These are phyloP conservation scores for Dictyostelium firmibasis DNA, from an alignment of 78 protist genomes.

Conservation along the genomic window DNA sequence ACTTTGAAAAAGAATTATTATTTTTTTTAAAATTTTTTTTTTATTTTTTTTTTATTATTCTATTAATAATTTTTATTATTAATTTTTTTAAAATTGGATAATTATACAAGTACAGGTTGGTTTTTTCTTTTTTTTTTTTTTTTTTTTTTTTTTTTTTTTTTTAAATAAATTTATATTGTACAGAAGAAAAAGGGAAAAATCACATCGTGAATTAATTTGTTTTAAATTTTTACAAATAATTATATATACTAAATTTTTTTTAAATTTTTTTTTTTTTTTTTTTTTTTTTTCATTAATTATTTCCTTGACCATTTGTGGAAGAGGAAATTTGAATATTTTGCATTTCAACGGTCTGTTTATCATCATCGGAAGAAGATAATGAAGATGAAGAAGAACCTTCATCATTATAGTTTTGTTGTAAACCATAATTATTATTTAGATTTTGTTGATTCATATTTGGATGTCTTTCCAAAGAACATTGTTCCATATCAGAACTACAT, in stretches of 20 bases:
- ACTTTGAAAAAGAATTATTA: too few species aligned
- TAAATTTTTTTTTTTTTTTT: background rate
- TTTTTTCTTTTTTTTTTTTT: too few species aligned
- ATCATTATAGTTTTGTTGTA: background rate
- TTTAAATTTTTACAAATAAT: too few species aligned
- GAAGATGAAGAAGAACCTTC: background rate
- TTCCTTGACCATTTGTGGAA: background rate
- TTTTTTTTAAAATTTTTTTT: too few species aligned
- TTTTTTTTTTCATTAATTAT: background rate
- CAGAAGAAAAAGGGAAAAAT: background rate
- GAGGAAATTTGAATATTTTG: constrained; percentile 1
- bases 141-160: too few species aligned
- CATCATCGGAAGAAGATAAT: background rate
- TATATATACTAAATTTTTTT: background rate
- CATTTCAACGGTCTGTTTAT: background rate
- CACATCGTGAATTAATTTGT: background rate
- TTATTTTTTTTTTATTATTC: too few species aligned
- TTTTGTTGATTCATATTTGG: background rate
- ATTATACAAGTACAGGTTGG: background rate
- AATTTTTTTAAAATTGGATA: background rate
- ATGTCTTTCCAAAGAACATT: constrained; percentile 4
- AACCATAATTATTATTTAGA: background rate
- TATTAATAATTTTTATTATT: too few species aligned
- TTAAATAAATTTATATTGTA: background rate
- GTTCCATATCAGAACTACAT: background rate